These are phyloP conservation scores for Melocanna baccifera DNA, from an alignment of 176 grass and related monocot genomes.

Conservation along the genomic window DNA sequence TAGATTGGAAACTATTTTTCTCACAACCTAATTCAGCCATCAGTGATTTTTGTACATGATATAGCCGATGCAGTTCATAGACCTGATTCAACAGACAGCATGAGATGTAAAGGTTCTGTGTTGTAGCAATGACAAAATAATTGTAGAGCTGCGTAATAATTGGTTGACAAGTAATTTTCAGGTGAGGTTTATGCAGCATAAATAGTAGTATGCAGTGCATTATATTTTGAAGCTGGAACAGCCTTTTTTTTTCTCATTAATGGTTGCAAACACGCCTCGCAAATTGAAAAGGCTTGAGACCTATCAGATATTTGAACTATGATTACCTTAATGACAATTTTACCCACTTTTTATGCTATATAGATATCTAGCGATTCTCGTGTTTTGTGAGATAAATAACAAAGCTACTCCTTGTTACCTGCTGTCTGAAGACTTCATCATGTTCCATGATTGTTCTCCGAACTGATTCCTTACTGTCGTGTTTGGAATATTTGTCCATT, in stretches of 20 bases:
- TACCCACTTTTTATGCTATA: not conserved
- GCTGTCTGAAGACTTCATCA: conserved; percentile 74
- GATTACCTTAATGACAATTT: not conserved
- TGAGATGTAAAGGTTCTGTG: conserved; percentile 1
- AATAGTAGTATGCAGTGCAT: conserved; percentile 4
- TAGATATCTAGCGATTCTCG: conserved; percentile 5
- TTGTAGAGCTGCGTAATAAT: not conserved
- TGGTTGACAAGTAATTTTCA: conserved; percentile 15
- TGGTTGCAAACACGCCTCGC: not conserved
- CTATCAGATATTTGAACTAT: conserved; percentile 2
- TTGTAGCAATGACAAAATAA: conserved; percentile 9
- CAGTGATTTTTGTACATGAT: conserved; percentile 65
- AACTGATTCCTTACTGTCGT: conserved; percentile 50
- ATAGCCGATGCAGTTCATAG: conserved; percentile 68
- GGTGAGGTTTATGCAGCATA: conserved; percentile 4
- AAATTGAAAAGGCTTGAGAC: not conserved
- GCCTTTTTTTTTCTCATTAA: not conserved
- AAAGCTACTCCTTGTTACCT: conserved; percentile 43
- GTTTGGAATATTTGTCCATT: conserved; percentile 55
- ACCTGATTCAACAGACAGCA: conserved; percentile 51
- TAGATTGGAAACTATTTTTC: conserved; percentile 35
- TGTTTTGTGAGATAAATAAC: not conserved
- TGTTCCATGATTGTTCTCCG: conserved; percentile 69
- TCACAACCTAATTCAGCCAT: conserved; percentile 50
- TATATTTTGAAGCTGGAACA: not conserved